Evolutionary conservation across 768 basidiomycete genomes (phyloP), one percentile per base, ranked within the genome.

Genomic region (Leucocoprinus leucothites): DNA sequence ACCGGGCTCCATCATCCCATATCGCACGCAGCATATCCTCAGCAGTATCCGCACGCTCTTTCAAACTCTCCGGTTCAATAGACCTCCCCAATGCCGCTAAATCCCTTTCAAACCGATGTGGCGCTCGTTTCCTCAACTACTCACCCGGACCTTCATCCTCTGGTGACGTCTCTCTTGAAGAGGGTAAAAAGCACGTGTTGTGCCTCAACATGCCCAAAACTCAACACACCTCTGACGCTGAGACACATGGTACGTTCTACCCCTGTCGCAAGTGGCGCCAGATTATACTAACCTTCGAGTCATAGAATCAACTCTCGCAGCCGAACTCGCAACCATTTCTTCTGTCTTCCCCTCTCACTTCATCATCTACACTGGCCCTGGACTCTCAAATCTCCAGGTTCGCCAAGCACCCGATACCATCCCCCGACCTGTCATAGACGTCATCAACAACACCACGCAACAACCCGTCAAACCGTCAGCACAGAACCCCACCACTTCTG

Each of bases 351-450:
- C 83, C 8, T 80, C 80, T 48, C 79, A 89, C 65, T 76, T 92
- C 57, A 76, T 90, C 60, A 71, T 92, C 49, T 84, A 85, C 60
- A 71, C 84, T 21, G 87, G 86, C 46, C 79, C 82, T 13, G 68
- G 72, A 6, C 62, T 75, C 41, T 60, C 69, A 22, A 31, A 50
- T 3, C 60, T 61, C 16, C 47, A 42, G 28, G 13, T 60, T 74
- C 59, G 63, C 67, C 50, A 76, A 74, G 50, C 82, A 80, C 54
- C 75, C 36, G 25, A 26, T 42, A 53, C 53, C n/a, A 13, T 36
- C 36, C 18, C 53, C 11, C 22, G 46, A 26, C 53, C 53, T 18
- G 46, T 31, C 36, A 48, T 55, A 8, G 36, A 48, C 11, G 16
- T 31, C 2, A 91, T 67, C 1, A 91, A 67, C 89, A 91, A 64